Percentiles rank a stretch among this genome's conserved stretches.
phyloP scores from a whole-genome alignment of 257 asterid species.

The Datura wrightii region DNA sequence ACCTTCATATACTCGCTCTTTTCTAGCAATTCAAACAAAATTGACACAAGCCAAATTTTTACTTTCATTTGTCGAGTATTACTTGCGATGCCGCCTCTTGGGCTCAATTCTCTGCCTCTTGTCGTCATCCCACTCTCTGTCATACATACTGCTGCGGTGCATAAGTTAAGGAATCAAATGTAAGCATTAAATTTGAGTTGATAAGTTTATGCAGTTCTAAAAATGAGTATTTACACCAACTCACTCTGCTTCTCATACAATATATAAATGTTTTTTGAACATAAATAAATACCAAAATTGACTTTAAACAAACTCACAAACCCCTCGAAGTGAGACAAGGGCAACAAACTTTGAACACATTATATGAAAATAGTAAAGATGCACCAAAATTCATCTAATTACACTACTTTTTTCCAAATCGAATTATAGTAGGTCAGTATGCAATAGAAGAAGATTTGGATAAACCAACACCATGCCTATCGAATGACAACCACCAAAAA shows the following conservation, averaged over 20 bases:
- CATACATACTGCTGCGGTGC: constrained; percentile 65
- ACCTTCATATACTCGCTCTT: background rate
- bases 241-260: background rate
- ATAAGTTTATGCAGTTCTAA: background rate
- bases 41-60: constrained; percentile 18
- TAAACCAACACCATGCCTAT: background rate
- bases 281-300: background rate
- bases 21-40: background rate
- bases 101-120: constrained; percentile 95
- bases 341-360: background rate
- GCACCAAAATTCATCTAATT: constrained; percentile 1
- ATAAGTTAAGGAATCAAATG: constrained; percentile 53
- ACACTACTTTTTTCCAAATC: background rate
- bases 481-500: background rate
- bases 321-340: background rate
- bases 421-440: background rate
- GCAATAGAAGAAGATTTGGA: background rate
- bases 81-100: constrained; percentile 91
- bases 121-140: constrained; percentile 98
- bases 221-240: background rate
- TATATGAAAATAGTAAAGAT: background rate
- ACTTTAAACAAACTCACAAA: background rate
- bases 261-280: background rate
- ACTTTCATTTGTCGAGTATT: constrained; percentile 24
- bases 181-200: background rate